A percentile compares a stretch with the other conserved stretches of the same genome.
These are phyloP conservation scores for Alisma plantagoaquatica DNA, from an alignment of 106 monocot species.

Conservation along the genomic window DNA sequence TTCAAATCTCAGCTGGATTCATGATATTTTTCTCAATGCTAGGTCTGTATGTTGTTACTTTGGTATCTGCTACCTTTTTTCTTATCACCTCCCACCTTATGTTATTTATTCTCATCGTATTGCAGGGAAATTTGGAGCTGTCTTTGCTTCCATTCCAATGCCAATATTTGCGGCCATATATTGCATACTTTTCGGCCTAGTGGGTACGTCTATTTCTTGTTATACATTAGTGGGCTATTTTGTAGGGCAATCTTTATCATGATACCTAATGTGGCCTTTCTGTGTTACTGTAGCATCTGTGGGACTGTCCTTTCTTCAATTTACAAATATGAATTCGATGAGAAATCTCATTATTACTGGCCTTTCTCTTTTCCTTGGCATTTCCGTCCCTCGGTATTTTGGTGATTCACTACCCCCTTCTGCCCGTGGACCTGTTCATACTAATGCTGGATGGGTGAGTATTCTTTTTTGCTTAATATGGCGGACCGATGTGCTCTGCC, in stretches of 20 bases:
- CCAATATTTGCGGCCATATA: conserved; percentile 67
- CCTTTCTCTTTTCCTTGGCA: conserved; percentile 78
- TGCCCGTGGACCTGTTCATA: conserved; percentile 54
- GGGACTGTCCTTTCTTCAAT: conserved; percentile 79
- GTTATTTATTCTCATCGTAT: not conserved
- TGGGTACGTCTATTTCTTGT: conserved; percentile 39
- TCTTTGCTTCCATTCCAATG: conserved; percentile 68
- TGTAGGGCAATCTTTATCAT: too few species aligned
- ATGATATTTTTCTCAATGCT: conserved; percentile 67
- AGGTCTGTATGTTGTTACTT: too few species aligned
- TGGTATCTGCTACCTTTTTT: too few species aligned
- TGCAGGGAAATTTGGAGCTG: conserved; percentile 69
- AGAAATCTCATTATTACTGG: conserved; percentile 67
- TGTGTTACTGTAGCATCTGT: conserved; percentile 48
- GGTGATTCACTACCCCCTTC: conserved; percentile 30
- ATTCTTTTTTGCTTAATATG: too few species aligned
- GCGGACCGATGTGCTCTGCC: too few species aligned
- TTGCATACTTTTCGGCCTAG: conserved; percentile 65
- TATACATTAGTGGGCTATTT: too few species aligned
- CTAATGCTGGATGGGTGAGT: conserved; percentile 78
- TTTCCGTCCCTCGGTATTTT: conserved; percentile 83
- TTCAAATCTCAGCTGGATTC: conserved; percentile 61
- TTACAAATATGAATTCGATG: conserved; percentile 90
- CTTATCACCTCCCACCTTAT: not conserved
- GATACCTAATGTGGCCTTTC: too few species aligned